Conservation (phyloP, 768 basidiomycete genomes). For the Cubamyces lactineus region DNA sequence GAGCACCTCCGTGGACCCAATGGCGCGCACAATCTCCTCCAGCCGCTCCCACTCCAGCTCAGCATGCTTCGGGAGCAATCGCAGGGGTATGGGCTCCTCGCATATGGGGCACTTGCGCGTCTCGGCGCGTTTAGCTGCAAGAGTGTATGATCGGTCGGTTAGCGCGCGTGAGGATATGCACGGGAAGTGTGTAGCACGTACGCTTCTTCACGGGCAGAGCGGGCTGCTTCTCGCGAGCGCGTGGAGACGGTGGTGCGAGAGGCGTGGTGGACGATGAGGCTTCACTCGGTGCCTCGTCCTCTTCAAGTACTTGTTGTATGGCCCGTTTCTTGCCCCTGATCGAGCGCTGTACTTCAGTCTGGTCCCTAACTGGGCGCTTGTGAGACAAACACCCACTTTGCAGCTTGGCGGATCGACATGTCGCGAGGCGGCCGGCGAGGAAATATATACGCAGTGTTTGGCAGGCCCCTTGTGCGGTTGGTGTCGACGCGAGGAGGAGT, state of each 20-base stretch:
- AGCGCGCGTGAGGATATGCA: not conserved
- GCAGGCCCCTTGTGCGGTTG: not conserved
- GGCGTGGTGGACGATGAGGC: slow-evolving; percentile 42
- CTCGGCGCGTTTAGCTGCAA: slow-evolving; percentile 69
- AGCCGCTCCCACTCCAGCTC: slow-evolving; percentile 70
- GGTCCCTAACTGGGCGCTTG: slow-evolving; percentile 3
- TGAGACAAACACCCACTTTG: slow-evolving; percentile 34
- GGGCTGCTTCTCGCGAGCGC: slow-evolving; percentile 21
- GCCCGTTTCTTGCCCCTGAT: slow-evolving; percentile 55
- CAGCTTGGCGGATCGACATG: slow-evolving; percentile 23
- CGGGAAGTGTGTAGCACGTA: slow-evolving; percentile 8
- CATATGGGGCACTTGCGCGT: slow-evolving; percentile 78
- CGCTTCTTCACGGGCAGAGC: slow-evolving; percentile 47
- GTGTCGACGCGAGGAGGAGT: slow-evolving; percentile 7
- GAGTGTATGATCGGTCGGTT: not conserved
- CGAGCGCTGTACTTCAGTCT: not conserved
- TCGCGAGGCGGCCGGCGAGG: slow-evolving; percentile 27
- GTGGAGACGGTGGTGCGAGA: slow-evolving; percentile 29
- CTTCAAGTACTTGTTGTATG: slow-evolving; percentile 32
- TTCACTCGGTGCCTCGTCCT: slow-evolving; percentile 33
- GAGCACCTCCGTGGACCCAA: slow-evolving; percentile 63
- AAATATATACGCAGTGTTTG: not conserved
- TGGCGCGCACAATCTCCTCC: slow-evolving; percentile 62
- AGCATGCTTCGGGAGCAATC: slow-evolving; percentile 67
- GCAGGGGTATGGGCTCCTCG: slow-evolving; percentile 69